A percentile compares a stretch with the other conserved stretches of the same genome.
phyloP scores from a whole-genome alignment of 2,329 filamentous ascomycete species.

The Fonsecaea erecta region DNA sequence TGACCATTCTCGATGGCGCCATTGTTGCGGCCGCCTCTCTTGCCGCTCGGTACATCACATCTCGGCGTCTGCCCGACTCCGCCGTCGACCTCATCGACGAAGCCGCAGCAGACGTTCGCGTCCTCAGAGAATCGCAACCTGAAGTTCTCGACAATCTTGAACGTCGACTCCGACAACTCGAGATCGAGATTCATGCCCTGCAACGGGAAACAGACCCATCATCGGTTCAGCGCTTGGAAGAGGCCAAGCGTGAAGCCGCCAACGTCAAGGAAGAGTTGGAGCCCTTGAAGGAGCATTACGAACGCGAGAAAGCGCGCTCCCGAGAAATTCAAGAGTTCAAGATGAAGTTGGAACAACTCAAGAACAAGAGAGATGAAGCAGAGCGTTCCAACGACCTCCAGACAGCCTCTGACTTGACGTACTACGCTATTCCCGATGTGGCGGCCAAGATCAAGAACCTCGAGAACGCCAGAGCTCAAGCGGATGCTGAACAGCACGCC shows the following conservation, averaged over 20 bases:
- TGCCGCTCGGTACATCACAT: constrained; percentile 90
- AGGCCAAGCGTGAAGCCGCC: constrained; percentile 86
- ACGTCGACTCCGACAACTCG: constrained; percentile 83
- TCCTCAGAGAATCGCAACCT: constrained; percentile 93
- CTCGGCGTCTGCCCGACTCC: constrained; percentile 88
- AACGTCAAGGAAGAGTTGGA: constrained; percentile 93
- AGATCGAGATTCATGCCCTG: constrained; percentile 96
- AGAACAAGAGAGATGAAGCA: constrained; percentile 92
- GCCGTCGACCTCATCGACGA: constrained; percentile 97
- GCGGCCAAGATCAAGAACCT: constrained; percentile 77
- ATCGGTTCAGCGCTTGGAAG: constrained; percentile 78
- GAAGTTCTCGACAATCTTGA: constrained; percentile 95
- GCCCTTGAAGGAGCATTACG: constrained; percentile 92
- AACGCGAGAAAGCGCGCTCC: constrained; percentile 86
- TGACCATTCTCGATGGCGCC: constrained; percentile 92
- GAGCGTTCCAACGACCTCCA: constrained; percentile 81
- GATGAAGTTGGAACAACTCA: constrained; percentile 88
- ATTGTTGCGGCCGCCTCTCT: constrained; percentile 90
- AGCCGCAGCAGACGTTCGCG: constrained; percentile 92
- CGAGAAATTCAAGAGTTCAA: constrained; percentile 93
- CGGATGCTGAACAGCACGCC: constrained; percentile 69
- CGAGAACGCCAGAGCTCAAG: constrained; percentile 77
- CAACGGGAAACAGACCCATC: constrained; percentile 94
- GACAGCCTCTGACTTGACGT: constrained; percentile 90
- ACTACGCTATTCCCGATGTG: constrained; percentile 96